phyloP scores from a whole-genome alignment of 31 red algal genomes.

The Asparagopsis taxiformis region DNA sequence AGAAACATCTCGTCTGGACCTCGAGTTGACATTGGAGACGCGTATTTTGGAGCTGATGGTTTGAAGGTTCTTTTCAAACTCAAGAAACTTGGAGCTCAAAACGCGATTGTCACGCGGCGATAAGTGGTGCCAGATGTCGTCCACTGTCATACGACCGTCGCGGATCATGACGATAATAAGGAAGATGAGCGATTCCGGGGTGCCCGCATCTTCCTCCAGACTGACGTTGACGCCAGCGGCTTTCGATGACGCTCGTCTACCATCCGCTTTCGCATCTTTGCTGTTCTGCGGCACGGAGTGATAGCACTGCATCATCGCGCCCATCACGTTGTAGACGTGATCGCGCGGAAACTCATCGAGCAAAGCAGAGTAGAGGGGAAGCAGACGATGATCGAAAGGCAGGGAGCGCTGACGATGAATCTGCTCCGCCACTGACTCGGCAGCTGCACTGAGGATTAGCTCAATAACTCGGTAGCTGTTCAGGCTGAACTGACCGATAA shows the following conservation, averaged over 20 bases:
- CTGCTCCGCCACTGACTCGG: conserved; percentile 8
- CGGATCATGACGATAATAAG: conserved; percentile 27
- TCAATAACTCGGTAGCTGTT: conserved; percentile 38
- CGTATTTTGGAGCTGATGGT: conserved; percentile 4
- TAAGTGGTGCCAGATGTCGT: conserved; percentile 38
- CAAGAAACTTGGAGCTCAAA: conserved; percentile 15
- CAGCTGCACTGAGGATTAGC: conserved; percentile 45
- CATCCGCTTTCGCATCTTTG: too few species aligned
- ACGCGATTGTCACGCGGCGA: conserved; percentile 22
- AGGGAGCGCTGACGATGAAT: not conserved
- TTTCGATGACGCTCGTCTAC: too few species aligned
- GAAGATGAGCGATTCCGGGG: conserved; percentile 3
- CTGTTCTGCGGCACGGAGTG: too few species aligned
- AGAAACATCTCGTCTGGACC: not conserved
- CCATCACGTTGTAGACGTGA: conserved; percentile 35
- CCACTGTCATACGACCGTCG: conserved; percentile 19
- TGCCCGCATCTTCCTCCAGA: conserved; percentile 3
- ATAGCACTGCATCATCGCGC: conserved; percentile 46
- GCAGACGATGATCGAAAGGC: conserved; percentile 39
- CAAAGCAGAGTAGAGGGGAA: conserved; percentile 5
- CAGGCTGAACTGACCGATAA: conserved; percentile 35
- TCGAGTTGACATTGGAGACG: conserved; percentile 4
- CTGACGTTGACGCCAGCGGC: too few species aligned
- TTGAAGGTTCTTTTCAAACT: conserved; percentile 28
- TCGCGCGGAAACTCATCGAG: conserved; percentile 28